Percentiles rank a stretch among this genome's conserved stretches.
These are phyloP conservation scores for Elymus sibiricus DNA, from an alignment of 176 grass and related monocot species.

Conservation along the genomic window DNA sequence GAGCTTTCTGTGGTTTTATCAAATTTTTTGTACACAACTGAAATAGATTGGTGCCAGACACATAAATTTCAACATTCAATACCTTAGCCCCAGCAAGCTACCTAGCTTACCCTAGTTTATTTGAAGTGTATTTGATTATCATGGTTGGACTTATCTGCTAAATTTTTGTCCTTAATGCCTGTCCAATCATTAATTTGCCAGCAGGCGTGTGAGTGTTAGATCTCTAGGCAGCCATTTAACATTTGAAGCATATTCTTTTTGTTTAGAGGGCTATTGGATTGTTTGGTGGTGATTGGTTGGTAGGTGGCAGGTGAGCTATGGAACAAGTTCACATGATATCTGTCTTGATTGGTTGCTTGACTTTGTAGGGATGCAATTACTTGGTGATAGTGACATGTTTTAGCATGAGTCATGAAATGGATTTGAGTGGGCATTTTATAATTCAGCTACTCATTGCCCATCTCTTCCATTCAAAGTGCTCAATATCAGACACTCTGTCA, in stretches of 20 bases:
- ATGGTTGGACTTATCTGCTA: background rate
- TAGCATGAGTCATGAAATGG: background rate
- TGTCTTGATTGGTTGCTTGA: conserved; percentile 24
- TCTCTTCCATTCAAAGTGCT: conserved; percentile 19
- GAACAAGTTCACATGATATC: background rate
- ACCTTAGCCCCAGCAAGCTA: background rate
- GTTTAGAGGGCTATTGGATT: conserved; percentile 15
- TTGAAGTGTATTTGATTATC: conserved; percentile 24
- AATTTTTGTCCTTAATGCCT: background rate
- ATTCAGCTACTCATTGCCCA: background rate
- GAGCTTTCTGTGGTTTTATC: background rate
- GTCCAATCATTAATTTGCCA: conserved; percentile 6
- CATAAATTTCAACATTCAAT: background rate
- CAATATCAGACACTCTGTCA: background rate
- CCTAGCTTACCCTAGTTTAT: background rate
- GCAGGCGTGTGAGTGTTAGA: background rate
- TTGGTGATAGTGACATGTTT: background rate
- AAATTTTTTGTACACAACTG: no score
- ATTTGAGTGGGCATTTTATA: background rate
- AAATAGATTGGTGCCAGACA: background rate
- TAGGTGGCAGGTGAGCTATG: conserved; percentile 14
- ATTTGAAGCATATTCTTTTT: conserved; percentile 21
- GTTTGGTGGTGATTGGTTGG: conserved; percentile 23
- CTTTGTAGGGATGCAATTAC: background rate
- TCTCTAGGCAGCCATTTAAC: conserved; percentile 9